These are phyloP conservation scores for Triticum timopheevii DNA, from an alignment of 176 grass and related monocot genomes.

Conservation along the genomic window DNA sequence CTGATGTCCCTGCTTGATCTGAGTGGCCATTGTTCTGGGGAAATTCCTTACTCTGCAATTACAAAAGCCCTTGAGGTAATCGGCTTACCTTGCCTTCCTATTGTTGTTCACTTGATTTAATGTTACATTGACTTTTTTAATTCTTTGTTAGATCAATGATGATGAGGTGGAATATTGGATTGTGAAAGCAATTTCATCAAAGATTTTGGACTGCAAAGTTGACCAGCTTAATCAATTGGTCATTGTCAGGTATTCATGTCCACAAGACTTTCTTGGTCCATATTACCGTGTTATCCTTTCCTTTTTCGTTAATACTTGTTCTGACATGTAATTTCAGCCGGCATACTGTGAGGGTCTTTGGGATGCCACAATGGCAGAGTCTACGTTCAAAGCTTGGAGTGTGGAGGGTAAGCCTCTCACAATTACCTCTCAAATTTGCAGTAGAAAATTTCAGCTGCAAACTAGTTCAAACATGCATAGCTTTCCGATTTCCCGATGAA, in stretches of 20 bases:
- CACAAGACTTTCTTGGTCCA: background rate
- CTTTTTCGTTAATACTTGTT: constrained; percentile 10
- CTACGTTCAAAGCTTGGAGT: constrained; percentile 74
- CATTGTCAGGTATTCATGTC: constrained; percentile 57
- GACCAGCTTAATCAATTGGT: constrained; percentile 80
- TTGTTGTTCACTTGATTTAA: background rate
- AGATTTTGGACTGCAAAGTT: constrained; percentile 82
- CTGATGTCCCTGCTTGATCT: constrained; percentile 86
- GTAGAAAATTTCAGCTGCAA: background rate
- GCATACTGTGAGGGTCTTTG: constrained; percentile 73
- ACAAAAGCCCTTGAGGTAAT: constrained; percentile 68
- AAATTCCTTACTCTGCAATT: constrained; percentile 83
- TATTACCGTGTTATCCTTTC: background rate
- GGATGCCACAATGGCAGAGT: constrained; percentile 74
- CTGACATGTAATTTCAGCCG: constrained; percentile 52
- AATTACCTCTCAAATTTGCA: background rate
- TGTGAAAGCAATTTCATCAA: constrained; percentile 85
- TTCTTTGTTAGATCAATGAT: constrained; percentile 67
- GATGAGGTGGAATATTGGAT: constrained; percentile 92
- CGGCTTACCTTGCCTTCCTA: background rate
- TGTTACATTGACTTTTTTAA: background rate
- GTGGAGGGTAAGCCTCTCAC: constrained; percentile 67
- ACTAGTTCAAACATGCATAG: background rate
- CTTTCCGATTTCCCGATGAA: background rate
- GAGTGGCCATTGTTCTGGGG: constrained; percentile 55